These are phyloP conservation scores for Lentinula guzmanii DNA, from an alignment of 768 basidiomycete species.

Conservation along the genomic window DNA sequence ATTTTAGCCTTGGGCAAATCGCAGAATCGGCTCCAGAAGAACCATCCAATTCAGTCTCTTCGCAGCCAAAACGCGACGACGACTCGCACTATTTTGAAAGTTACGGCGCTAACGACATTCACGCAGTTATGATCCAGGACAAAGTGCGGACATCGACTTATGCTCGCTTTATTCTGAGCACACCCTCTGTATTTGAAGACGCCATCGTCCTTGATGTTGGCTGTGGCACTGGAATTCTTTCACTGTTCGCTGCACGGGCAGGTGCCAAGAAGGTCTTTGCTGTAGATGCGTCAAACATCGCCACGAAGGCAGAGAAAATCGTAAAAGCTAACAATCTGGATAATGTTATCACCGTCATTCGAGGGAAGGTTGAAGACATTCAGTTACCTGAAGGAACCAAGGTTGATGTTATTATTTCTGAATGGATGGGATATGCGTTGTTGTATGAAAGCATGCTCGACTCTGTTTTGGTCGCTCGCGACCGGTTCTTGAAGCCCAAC, in stretches of 20 bases:
- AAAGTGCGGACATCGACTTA: conserved; percentile 92
- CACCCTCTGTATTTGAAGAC: conserved; percentile 74
- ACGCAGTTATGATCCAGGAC: conserved; percentile 95
- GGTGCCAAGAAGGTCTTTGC: conserved; percentile 90
- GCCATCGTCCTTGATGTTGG: conserved; percentile 93
- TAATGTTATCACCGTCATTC: conserved; percentile 78
- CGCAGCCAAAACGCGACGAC: conserved; percentile 52
- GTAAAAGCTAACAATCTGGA: conserved; percentile 71
- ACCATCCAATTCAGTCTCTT: conserved; percentile 20
- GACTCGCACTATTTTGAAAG: conserved; percentile 93
- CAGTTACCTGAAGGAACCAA: conserved; percentile 64
- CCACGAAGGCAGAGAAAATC: conserved; percentile 70
- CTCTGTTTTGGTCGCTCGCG: conserved; percentile 84
- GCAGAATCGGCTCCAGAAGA: conserved; percentile 25
- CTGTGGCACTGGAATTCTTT: conserved; percentile 92
- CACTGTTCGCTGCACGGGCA: conserved; percentile 82
- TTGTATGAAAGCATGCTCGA: conserved; percentile 98
- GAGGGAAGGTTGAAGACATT: conserved; percentile 89
- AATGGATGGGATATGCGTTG: conserved; percentile 95
- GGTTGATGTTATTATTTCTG: conserved; percentile 93
- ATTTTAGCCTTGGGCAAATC: conserved; percentile 44
- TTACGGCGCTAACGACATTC: conserved; percentile 89
- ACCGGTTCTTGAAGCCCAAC: conserved; percentile 68
- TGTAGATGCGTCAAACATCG: conserved; percentile 85
- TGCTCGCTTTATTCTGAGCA: conserved; percentile 83